Evolutionary conservation across 768 basidiomycete genomes (phyloP).

Genomic region (Rhizopogon roseolus): DNA sequence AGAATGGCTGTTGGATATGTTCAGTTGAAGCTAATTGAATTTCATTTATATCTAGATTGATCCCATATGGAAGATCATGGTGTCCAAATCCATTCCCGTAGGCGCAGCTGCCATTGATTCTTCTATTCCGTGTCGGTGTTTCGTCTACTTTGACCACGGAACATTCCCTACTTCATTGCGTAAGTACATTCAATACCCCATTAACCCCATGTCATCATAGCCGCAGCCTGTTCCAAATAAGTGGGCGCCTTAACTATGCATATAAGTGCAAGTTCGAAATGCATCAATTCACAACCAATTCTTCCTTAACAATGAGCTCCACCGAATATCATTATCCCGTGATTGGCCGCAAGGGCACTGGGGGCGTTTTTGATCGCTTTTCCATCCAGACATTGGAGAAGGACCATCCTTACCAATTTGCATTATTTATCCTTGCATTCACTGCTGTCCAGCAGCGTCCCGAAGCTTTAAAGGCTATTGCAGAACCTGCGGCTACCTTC

Average conservation of each 20-base stretch:
- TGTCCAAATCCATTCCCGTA: background rate
- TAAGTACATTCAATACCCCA: background rate
- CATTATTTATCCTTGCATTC: slow-evolving; percentile 21
- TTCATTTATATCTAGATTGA: background rate
- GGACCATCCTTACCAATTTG: slow-evolving; percentile 19
- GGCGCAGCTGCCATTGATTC: background rate
- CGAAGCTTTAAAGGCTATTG: background rate
- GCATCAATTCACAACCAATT: background rate
- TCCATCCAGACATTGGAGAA: slow-evolving; percentile 15
- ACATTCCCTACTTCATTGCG: background rate
- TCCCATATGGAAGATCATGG: background rate
- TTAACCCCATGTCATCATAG: background rate
- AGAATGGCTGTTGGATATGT: background rate
- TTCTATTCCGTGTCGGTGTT: background rate
- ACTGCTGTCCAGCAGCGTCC: slow-evolving; percentile 7
- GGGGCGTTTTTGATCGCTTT: slow-evolving; percentile 15
- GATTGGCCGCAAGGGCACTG: slow-evolving; percentile 12
- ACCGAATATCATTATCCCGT: slow-evolving; percentile 14
- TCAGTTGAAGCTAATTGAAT: background rate
- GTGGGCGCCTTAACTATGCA: background rate
- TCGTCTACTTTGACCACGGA: background rate
- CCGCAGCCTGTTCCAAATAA: background rate
- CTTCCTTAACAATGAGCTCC: background rate
- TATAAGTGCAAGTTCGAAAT: background rate
- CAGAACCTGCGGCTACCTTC: slow-evolving; percentile 8